Conservation (phyloP, 2,329 filamentous ascomycete genomes). For the Ceratocystis ficicola region DNA sequence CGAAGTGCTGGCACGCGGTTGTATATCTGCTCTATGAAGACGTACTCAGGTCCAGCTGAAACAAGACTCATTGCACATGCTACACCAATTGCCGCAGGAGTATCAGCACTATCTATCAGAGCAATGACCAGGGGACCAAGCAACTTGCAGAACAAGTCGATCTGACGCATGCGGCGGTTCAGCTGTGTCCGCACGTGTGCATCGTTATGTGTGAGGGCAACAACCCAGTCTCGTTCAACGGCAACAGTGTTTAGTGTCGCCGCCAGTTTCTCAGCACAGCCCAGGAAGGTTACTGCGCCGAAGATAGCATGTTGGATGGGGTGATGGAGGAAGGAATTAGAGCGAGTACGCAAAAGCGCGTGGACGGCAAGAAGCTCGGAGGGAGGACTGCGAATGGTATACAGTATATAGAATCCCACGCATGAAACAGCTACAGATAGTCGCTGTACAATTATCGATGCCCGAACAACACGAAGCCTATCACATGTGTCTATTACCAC, state of each 20-base stretch:
- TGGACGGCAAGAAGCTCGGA: too few relatives aligned
- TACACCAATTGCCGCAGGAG: slow-evolving; percentile 36
- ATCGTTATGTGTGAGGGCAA: slow-evolving; percentile 29
- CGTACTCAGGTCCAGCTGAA: slow-evolving; percentile 42
- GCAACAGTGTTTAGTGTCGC: slow-evolving; percentile 54
- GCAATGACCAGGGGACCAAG: slow-evolving; percentile 45
- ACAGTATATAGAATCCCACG: slow-evolving; percentile 33
- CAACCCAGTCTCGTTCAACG: slow-evolving; percentile 60
- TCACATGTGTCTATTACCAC: slow-evolving; percentile 44
- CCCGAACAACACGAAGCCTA: slow-evolving; percentile 39
- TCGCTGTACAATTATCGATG: slow-evolving; percentile 37
- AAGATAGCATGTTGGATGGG: slow-evolving; percentile 26
- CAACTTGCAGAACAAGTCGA: slow-evolving; percentile 49
- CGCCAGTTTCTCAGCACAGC: slow-evolving; percentile 56
- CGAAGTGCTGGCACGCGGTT: slow-evolving; percentile 24
- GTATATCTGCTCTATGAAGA: slow-evolving; percentile 34
- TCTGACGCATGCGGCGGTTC: slow-evolving; percentile 50
- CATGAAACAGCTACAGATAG: slow-evolving; percentile 39
- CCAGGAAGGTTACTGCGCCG: slow-evolving; percentile 37
- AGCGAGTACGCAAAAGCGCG: too few relatives aligned
- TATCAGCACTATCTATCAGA: slow-evolving; percentile 38
- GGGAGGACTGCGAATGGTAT: slow-evolving; percentile 17
- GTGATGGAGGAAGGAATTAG: too few relatives aligned
- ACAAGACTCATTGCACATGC: slow-evolving; percentile 39
- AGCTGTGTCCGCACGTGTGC: slow-evolving; percentile 29